A percentile compares a stretch with the other conserved stretches of the same genome.
phyloP scores from a whole-genome alignment of 352 stramenopile genomes.

The Elongisporangium undulatum region DNA sequence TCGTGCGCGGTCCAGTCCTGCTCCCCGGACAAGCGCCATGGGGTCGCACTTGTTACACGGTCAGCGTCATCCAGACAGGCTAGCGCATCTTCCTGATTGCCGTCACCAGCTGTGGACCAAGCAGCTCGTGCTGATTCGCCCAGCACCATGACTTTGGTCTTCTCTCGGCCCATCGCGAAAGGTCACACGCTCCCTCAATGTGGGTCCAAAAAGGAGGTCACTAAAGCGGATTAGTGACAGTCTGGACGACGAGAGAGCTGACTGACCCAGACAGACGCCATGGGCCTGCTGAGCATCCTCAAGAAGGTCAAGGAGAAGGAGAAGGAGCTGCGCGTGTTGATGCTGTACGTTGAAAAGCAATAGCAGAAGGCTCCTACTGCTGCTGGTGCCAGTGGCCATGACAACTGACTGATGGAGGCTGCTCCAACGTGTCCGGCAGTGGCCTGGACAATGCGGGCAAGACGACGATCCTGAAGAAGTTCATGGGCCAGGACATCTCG shows the following conservation, averaged over 20 bases:
- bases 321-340: constrained; percentile 97
- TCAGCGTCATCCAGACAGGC: neutral
- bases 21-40: neutral
- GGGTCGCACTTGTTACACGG: neutral
- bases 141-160: neutral
- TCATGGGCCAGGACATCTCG: constrained; percentile 96
- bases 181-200: neutral
- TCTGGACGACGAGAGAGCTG: neutral
- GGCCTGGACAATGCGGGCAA: constrained; percentile 99
- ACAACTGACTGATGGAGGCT: constrained; percentile 6
- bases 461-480: constrained; percentile 98
- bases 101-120: neutral
- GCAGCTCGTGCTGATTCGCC: neutral
- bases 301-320: constrained; percentile 99
- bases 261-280: constrained; percentile 22
- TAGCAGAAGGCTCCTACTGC: neutral
- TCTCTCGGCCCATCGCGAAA: neutral
- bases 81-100: constrained; percentile 27
- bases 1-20: neutral
- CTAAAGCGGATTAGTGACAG: neutral
- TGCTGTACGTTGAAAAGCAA: constrained; percentile 79
- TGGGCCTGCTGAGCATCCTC: constrained; percentile 92
- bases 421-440: constrained; percentile 20
- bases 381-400: neutral
- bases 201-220: neutral